These are phyloP conservation scores for Gonapodya sp. DNA, from an alignment of 192 early-diverging fungal genomes.

Conservation along the genomic window DNA sequence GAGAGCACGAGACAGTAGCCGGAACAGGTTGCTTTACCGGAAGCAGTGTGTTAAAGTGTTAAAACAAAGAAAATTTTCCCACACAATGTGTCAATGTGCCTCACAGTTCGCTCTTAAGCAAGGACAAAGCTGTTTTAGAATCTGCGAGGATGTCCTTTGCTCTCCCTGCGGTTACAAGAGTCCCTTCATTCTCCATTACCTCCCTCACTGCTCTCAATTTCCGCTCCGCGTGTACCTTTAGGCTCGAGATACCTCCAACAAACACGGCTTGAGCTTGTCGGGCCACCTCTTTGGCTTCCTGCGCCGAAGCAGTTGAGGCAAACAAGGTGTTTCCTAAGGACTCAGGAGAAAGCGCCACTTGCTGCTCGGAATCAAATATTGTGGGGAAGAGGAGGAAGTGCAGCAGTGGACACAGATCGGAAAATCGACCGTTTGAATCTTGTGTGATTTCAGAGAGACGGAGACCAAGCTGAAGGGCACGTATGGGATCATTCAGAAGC, in stretches of 20 bases:
- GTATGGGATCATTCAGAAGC: conserved; percentile 28
- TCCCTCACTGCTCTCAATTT: not conserved
- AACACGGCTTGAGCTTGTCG: not conserved
- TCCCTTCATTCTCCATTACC: not conserved
- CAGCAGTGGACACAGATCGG: conserved; percentile 36
- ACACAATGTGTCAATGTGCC: not conserved
- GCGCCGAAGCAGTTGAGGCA: not conserved
- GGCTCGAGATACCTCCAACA: not conserved
- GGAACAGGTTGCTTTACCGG: not conserved
- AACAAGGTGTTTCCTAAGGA: not conserved
- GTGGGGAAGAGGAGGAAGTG: conserved; percentile 64
- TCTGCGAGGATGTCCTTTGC: not conserved
- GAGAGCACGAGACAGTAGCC: not conserved
- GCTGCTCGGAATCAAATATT: conserved; percentile 46
- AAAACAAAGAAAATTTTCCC: not conserved
- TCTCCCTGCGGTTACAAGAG: not conserved
- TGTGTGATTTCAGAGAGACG: conserved; percentile 26
- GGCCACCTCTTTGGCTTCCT: not conserved
- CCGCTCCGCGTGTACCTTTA: not conserved
- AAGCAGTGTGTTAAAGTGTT: no score
- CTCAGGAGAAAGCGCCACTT: not conserved
- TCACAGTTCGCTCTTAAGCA: not conserved
- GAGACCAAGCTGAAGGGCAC: conserved; percentile 28
- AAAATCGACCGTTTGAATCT: conserved; percentile 22
- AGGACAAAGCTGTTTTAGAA: not conserved